Percentiles rank a stretch among this genome's conserved stretches.
Conservation (phyloP, 441 rosid species). For the Melastoma candidum region DNA sequence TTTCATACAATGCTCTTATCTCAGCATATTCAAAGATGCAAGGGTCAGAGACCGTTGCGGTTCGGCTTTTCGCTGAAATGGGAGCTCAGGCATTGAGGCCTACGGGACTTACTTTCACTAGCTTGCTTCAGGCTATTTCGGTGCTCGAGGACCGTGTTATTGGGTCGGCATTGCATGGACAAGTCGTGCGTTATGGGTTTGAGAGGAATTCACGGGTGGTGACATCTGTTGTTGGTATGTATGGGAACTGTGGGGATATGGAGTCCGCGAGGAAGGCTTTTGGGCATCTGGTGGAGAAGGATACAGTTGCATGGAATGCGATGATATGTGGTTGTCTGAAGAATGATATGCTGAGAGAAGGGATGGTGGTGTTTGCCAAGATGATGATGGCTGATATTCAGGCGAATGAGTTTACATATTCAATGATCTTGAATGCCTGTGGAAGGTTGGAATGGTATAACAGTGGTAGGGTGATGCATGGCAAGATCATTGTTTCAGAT, state of each 20-base stretch:
- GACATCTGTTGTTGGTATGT: slow-evolving; percentile 73
- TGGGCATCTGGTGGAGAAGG: slow-evolving; percentile 35
- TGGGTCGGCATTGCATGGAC: slow-evolving; percentile 51
- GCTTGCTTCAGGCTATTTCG: slow-evolving; percentile 55
- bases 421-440: slow-evolving; percentile 63
- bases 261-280: slow-evolving; percentile 48
- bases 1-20: slow-evolving; percentile 59
- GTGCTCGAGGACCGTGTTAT: slow-evolving; percentile 33
- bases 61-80: slow-evolving; percentile 31
- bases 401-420: slow-evolving; percentile 60
- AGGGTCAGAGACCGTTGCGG: slow-evolving; percentile 20
- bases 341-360: slow-evolving; percentile 43
- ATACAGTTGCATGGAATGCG: slow-evolving; percentile 65
- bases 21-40: slow-evolving; percentile 53
- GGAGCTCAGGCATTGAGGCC: slow-evolving; percentile 40
- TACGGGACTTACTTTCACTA: slow-evolving; percentile 57
- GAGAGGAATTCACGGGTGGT: slow-evolving; percentile 41
- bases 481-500: slow-evolving; percentile 35
- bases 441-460: slow-evolving; percentile 38
- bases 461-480: slow-evolving; percentile 45
- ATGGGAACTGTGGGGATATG: slow-evolving; percentile 53
- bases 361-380: slow-evolving; percentile 30
- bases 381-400: slow-evolving; percentile 46
- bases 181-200: slow-evolving; percentile 40
- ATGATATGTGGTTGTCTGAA: slow-evolving; percentile 60